Base-by-base conservation (phyloP, 768 basidiomycete genomes). In the Boletus rex-veris region DNA sequence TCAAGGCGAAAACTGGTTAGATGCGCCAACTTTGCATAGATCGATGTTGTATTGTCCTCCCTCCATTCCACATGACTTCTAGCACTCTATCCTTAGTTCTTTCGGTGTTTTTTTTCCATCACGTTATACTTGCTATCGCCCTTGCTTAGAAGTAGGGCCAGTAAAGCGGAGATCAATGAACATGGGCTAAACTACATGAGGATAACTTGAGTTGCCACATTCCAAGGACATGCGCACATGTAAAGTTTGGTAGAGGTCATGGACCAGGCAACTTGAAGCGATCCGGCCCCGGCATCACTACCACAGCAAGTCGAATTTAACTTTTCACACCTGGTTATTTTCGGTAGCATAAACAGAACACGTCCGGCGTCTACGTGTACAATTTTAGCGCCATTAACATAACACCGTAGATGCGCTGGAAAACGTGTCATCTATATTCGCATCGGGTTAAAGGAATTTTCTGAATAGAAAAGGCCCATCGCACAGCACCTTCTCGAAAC, bases 1-100 rank as follows among this genome's bases (percentile, higher is more conserved):
- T 88, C 54, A 86, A 87, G 65, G 79, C 85, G 2, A 86, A 84
- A 61, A 80, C 74, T 1, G 84, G 84, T n/a, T 82, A 56, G 42
- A 39, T 26, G 18, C 7, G n/a, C n/a, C 42, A 21, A 14, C 45
- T 16, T 45, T 45, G n/a, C 9, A 38, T 19, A 44, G 43, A 41
- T 52, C 21, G 21, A 33, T 19, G 18, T 19, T 14, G 53, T 54
- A 24, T 50, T 47, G 7, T 26, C 26, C 1, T 26, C 26, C 26
- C 31, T 43, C 43, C 24, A 6, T 43, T 15, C 4, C 15, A 56
- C 7, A 18, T 15, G 12, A 16, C 26, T 38, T 52, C 39, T 21
- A n/a, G 39, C 35, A 42, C 46, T 31, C 24, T 42, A 37, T 14
- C 33, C 3, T 31, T 7, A 1, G 28, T 47, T 39, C 46, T 36